These are phyloP conservation scores for Carallia brachiata DNA, from an alignment of 345 rosid species.

Conservation along the genomic window DNA sequence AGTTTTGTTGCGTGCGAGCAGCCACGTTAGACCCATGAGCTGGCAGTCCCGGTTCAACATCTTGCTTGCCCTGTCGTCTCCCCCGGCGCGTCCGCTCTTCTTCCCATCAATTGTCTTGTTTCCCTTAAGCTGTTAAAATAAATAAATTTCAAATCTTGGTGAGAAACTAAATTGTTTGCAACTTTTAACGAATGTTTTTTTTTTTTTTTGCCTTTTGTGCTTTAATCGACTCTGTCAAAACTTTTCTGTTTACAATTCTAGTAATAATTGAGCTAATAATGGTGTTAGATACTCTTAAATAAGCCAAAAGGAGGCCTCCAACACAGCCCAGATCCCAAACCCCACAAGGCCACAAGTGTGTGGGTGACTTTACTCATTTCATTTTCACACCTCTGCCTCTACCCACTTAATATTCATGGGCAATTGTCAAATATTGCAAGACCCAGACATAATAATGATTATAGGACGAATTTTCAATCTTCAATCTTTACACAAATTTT, in stretches of 20 bases:
- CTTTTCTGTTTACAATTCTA: too few species aligned
- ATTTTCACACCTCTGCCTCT: neutral
- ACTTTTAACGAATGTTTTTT: conserved; percentile 19
- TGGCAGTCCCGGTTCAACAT: conserved; percentile 94
- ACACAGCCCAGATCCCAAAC: neutral
- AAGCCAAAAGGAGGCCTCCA: too few species aligned
- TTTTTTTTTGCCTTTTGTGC: too few species aligned
- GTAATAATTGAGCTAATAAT: too few species aligned
- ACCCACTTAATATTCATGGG: neutral
- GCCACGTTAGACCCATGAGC: conserved; percentile 99
- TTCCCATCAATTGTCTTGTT: conserved; percentile 33
- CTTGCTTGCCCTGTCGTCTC: conserved; percentile 56
- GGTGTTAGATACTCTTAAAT: too few species aligned
- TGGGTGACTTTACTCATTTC: neutral
- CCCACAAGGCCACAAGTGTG: too few species aligned
- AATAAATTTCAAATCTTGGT: neutral
- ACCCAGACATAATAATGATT: too few species aligned
- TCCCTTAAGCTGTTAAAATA: conserved; percentile 58
- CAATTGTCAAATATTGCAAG: too few species aligned
- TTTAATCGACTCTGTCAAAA: too few species aligned
- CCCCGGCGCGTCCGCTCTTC: neutral
- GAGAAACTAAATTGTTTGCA: conserved; percentile 30
- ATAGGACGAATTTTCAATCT: too few species aligned
- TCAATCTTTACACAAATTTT: too few species aligned
- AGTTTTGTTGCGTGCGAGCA: conserved; percentile 91